These are phyloP conservation scores for Colletotrichum siamense DNA, from an alignment of 2,329 filamentous ascomycete species.

Conservation along the genomic window DNA sequence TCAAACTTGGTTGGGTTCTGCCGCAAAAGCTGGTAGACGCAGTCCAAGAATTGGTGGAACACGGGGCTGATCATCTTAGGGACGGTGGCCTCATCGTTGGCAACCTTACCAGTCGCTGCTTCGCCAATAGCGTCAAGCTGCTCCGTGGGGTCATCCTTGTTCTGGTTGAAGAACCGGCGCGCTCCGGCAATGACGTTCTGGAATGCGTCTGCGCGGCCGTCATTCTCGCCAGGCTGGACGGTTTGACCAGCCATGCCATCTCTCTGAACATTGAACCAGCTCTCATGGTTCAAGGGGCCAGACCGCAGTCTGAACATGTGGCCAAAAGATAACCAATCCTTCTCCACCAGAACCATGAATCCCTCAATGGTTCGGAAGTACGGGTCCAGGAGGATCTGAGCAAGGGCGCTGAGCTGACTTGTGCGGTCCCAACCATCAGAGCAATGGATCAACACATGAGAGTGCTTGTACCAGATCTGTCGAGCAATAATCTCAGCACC, in stretches of 20 bases:
- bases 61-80: conserved; percentile 94
- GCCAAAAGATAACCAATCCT: conserved; percentile 97
- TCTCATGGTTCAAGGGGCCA: conserved; percentile 86
- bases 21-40: conserved; percentile 85
- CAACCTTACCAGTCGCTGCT: conserved; percentile 41
- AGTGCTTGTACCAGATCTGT: conserved; percentile 90
- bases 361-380: conserved; percentile 94
- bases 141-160: conserved; percentile 66
- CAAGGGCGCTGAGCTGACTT: conserved; percentile 88
- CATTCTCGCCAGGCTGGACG: conserved; percentile 66
- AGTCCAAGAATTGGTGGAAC: conserved; percentile 97
- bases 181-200: conserved; percentile 86
- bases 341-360: conserved; percentile 93
- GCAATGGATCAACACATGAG: conserved; percentile 95
- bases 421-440: conserved; percentile 99
- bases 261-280: conserved; percentile 90
- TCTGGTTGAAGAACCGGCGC: conserved; percentile 87
- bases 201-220: conserved; percentile 73
- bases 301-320: conserved; percentile 97
- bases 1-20: conserved; percentile 92
- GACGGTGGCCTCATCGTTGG: conserved; percentile 72
- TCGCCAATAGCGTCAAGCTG: conserved; percentile 54
- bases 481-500: conserved; percentile 85
- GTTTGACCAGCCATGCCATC: conserved; percentile 73
- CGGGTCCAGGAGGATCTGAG: conserved; percentile 92